These are phyloP conservation scores for Bauhinia variegata DNA, from an alignment of 306 rosid genomes.

Conservation along the genomic window DNA sequence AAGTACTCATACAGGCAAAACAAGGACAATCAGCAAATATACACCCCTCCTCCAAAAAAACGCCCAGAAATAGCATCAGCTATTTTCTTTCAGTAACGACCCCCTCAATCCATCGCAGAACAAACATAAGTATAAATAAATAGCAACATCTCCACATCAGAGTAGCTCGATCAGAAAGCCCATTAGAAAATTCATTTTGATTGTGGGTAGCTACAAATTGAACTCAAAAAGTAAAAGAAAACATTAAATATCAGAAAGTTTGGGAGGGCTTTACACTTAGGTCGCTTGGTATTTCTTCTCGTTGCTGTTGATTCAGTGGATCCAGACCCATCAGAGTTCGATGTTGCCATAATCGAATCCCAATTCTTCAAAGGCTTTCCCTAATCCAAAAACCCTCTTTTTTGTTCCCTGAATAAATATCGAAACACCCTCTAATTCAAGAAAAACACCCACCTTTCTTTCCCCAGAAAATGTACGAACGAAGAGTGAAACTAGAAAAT, in stretches of 20 bases:
- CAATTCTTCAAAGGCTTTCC: constrained; percentile 43
- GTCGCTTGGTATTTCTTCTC: constrained; percentile 81
- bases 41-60: neutral
- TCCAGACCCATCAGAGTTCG: constrained; percentile 75
- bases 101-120: neutral
- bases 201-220: constrained; percentile 4
- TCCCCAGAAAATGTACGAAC: neutral
- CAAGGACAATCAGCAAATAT: neutral
- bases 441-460: neutral
- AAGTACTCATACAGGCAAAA: neutral
- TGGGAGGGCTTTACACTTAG: constrained; percentile 65
- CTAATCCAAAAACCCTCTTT: no score
- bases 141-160: neutral
- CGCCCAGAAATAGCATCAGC: no score
- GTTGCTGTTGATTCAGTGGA: constrained; percentile 74
- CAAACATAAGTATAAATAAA: constrained; percentile 1
- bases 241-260: neutral
- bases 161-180: no score
- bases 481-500: constrained; percentile 5
- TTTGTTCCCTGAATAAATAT: no score
- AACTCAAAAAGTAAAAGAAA: constrained; percentile 22
- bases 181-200: no score
- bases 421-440: constrained; percentile 7
- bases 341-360: constrained; percentile 64
- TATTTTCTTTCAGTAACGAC: constrained; percentile 17